These are phyloP conservation scores for Exidia glandulosa DNA, from an alignment of 768 basidiomycete genomes.

Conservation along the genomic window DNA sequence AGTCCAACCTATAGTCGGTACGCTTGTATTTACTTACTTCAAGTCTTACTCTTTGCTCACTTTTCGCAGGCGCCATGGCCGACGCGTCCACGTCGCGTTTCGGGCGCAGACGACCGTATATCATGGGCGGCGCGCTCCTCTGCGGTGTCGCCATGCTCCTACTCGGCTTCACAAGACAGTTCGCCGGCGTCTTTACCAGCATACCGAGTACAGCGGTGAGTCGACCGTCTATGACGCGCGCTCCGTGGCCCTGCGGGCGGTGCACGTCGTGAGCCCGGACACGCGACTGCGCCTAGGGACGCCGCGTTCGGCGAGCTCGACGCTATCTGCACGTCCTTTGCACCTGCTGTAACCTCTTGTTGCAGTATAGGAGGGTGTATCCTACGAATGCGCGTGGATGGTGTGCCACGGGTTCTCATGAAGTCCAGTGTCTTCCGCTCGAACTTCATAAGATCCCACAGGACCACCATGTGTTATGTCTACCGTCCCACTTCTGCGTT, in stretches of 20 bases:
- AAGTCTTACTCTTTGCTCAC: neutral
- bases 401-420: too few relatives aligned
- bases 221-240: neutral
- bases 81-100: conserved; percentile 77
- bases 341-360: too few relatives aligned
- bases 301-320: too few relatives aligned
- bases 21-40: too few relatives aligned
- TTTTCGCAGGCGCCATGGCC: conserved; percentile 45
- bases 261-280: neutral
- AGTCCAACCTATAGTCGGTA: conserved; percentile 83
- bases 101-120: conserved; percentile 80
- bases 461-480: too few relatives aligned
- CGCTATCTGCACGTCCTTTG: too few relatives aligned
- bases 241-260: too few relatives aligned
- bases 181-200: conserved; percentile 40
- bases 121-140: conserved; percentile 57
- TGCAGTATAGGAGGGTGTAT: too few relatives aligned
- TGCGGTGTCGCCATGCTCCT: conserved; percentile 66
- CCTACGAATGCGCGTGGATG: too few relatives aligned
- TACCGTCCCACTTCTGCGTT: too few relatives aligned
- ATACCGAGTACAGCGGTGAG: conserved; percentile 24
- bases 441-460: neutral
- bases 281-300: neutral
- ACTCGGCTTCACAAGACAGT: conserved; percentile 67
- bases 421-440: neutral